phyloP scores from a whole-genome alignment of 2,329 filamentous ascomycete species.

The Ramularia endophylla region DNA sequence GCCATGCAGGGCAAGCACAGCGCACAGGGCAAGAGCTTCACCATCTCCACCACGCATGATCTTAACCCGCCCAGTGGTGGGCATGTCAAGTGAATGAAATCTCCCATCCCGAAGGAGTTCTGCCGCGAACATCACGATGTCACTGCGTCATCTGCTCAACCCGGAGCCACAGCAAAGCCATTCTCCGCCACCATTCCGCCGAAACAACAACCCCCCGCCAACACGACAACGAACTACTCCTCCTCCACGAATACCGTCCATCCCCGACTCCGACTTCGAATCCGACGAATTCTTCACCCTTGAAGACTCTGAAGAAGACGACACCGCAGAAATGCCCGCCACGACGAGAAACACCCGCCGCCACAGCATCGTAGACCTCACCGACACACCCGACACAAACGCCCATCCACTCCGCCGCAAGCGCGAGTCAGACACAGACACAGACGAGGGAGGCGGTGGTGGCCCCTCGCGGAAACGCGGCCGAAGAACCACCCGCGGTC shows the following conservation, averaged over 20 bases:
- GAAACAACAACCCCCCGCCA: constrained; percentile 1
- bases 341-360: background rate
- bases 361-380: constrained; percentile 14
- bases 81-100: no score
- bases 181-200: background rate
- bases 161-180: background rate
- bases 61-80: no score
- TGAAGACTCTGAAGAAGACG: constrained; percentile 11
- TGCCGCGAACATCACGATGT: no score
- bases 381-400: constrained; percentile 1
- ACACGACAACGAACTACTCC: background rate
- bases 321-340: constrained; percentile 9
- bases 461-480: constrained; percentile 10
- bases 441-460: constrained; percentile 4
- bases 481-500: constrained; percentile 4
- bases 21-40: no score
- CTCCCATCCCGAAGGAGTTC: no score
- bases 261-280: constrained; percentile 1
- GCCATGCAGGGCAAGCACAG: no score
- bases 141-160: no score
- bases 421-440: constrained; percentile 8
- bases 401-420: constrained; percentile 7
- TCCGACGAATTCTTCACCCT: constrained; percentile 17
- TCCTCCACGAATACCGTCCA: background rate
- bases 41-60: no score